Conservation (phyloP, 2,329 filamentous ascomycete species). For the Pleurostoma richardsiae region DNA sequence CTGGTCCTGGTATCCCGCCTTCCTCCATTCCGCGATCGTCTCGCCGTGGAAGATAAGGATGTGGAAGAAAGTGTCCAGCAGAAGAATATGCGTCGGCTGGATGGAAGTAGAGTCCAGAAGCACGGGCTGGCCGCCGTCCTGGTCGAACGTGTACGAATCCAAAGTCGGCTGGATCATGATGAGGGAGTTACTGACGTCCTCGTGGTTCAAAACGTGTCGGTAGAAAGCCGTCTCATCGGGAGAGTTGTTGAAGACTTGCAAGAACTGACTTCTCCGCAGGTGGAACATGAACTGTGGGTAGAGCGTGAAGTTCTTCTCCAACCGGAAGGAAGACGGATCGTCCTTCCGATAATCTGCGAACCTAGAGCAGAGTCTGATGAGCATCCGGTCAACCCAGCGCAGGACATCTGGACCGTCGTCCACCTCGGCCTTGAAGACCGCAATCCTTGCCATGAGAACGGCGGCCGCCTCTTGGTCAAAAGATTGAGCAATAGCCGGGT, state of each 20-base stretch:
- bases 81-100: slow-evolving; percentile 85
- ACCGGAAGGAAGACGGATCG: slow-evolving; percentile 90
- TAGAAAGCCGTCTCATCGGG: slow-evolving; percentile 99
- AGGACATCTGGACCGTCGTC: slow-evolving; percentile 98
- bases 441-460: slow-evolving; percentile 97
- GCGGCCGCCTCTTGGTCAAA: slow-evolving; percentile 98
- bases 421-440: slow-evolving; percentile 97
- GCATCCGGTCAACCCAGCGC: slow-evolving; percentile 97
- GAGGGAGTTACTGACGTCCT: slow-evolving; percentile 93
- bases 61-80: slow-evolving; percentile 98
- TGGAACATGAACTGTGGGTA: slow-evolving; percentile 99
- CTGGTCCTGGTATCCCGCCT: slow-evolving; percentile 95
- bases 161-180: slow-evolving; percentile 99
- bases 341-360: slow-evolving; percentile 99
- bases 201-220: slow-evolving; percentile 91
- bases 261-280: slow-evolving; percentile 89
- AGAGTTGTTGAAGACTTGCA: slow-evolving; percentile 99
- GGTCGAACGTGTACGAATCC: slow-evolving; percentile 95
- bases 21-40: slow-evolving; percentile 96
- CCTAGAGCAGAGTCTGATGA: slow-evolving; percentile 90
- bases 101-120: slow-evolving; percentile 94
- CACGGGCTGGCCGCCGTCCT: slow-evolving; percentile 90
- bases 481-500: slow-evolving; percentile 90
- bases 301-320: slow-evolving; percentile 98
- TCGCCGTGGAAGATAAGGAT: slow-evolving; percentile 99